These are phyloP conservation scores for Volutella citrinella DNA, from an alignment of 2,329 filamentous ascomycete species.

Conservation along the genomic window DNA sequence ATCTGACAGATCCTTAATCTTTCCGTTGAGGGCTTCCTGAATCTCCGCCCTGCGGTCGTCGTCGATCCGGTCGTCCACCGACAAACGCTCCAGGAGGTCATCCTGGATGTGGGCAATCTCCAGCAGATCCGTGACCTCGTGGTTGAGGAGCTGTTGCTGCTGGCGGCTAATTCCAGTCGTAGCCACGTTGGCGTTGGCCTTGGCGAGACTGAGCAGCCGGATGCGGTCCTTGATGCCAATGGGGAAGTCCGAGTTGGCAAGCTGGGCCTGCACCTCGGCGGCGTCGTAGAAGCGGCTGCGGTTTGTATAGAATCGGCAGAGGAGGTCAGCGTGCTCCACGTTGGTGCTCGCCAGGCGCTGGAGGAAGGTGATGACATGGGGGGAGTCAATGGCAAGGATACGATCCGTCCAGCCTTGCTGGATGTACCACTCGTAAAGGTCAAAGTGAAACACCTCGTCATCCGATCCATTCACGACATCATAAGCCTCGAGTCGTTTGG, in stretches of 20 bases:
- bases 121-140: conserved; percentile 80
- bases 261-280: conserved; percentile 77
- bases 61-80: conserved; percentile 67
- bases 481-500: conserved; percentile 84
- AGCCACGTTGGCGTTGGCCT: conserved; percentile 85
- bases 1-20: conserved; percentile 70
- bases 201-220: conserved; percentile 83
- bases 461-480: conserved; percentile 81
- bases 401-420: conserved; percentile 79
- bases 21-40: conserved; percentile 68
- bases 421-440: conserved; percentile 98
- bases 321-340: conserved; percentile 77
- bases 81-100: conserved; percentile 77
- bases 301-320: conserved; percentile 91
- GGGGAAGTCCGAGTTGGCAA: conserved; percentile 79
- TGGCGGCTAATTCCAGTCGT: conserved; percentile 75
- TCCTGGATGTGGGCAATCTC: conserved; percentile 95
- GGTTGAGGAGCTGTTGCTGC: conserved; percentile 78
- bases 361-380: conserved; percentile 83
- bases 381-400: conserved; percentile 78
- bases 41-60: conserved; percentile 63
- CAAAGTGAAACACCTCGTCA: conserved; percentile 93
- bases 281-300: conserved; percentile 81
- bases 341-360: conserved; percentile 70
- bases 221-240: conserved; percentile 83